These are phyloP conservation scores for Phymatotrichopsis omnivora DNA, from an alignment of 2,329 filamentous ascomycete species.

Conservation along the genomic window DNA sequence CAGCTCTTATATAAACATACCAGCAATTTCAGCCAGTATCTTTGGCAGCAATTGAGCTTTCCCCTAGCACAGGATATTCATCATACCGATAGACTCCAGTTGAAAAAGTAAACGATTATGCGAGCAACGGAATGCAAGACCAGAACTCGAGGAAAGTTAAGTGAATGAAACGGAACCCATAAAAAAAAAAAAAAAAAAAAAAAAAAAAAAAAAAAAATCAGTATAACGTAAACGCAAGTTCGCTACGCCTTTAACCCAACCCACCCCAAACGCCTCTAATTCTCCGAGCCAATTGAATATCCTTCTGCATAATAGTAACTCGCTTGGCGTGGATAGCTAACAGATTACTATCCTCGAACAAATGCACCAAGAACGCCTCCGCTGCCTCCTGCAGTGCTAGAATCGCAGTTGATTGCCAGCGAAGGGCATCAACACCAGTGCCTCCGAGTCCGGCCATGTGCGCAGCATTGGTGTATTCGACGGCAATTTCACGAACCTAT, in stretches of 20 bases:
- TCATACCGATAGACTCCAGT: no score
- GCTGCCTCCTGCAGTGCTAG: conserved; percentile 86
- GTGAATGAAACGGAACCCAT: no score
- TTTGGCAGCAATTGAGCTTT: no score
- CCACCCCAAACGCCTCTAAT: conserved; percentile 72
- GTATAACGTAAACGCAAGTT: no score
- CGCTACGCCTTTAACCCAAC: conserved; percentile 42
- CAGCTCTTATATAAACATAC: no score
- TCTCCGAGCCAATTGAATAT: conserved; percentile 81
- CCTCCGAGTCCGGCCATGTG: conserved; percentile 41
- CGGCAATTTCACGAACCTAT: conserved; percentile 46
- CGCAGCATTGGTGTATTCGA: conserved; percentile 35
- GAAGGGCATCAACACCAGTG: conserved; percentile 56
- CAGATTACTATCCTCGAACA: conserved; percentile 95
- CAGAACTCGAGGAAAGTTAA: no score
- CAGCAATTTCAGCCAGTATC: no score
- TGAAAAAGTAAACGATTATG: no score
- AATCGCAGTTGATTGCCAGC: conserved; percentile 95
- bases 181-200: no score
- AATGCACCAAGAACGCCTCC: conserved; percentile 89
- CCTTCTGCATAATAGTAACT: conserved; percentile 96
- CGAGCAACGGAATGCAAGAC: no score
- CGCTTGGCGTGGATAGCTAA: conserved; percentile 95
- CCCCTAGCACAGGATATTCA: no score
- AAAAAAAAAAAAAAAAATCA: no score